A percentile compares a stretch with the other conserved stretches of the same genome.
Conservation (phyloP, 2,329 filamentous ascomycete species). For the Paecilomyces variotii region DNA sequence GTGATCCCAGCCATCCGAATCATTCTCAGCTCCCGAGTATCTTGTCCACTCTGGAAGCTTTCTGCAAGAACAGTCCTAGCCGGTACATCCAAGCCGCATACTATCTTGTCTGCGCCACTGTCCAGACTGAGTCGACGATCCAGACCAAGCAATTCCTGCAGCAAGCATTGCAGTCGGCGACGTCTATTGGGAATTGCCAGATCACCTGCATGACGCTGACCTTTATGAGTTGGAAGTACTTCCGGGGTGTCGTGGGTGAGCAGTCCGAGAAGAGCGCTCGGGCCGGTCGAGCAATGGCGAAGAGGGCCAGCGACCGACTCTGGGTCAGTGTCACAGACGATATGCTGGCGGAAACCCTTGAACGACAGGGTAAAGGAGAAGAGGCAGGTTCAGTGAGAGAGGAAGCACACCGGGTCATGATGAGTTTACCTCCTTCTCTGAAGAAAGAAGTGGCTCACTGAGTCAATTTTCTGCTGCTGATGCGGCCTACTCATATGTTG, state of each 20-base stretch:
- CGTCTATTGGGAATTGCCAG: conserved; percentile 64
- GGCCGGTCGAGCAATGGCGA: conserved; percentile 60
- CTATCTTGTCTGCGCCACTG: conserved; percentile 64
- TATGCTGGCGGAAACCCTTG: conserved; percentile 67
- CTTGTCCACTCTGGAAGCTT: conserved; percentile 57
- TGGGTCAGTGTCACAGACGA: conserved; percentile 77
- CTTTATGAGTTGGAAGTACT: conserved; percentile 77
- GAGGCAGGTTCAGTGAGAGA: conserved; percentile 41
- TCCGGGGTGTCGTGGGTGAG: conserved; percentile 71
- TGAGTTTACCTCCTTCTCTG: conserved; percentile 28
- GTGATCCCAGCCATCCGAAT: conserved; percentile 51
- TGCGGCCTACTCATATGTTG: neutral
- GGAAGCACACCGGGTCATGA: conserved; percentile 37
- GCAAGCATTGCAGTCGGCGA: conserved; percentile 61
- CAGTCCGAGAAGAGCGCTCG: conserved; percentile 70
- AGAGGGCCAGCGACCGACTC: conserved; percentile 60
- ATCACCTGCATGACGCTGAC: conserved; percentile 76
- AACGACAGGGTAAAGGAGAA: conserved; percentile 58
- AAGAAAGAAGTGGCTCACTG: conserved; percentile 15
- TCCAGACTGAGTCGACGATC: conserved; percentile 60
- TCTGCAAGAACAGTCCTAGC: conserved; percentile 63
- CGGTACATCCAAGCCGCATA: conserved; percentile 70
- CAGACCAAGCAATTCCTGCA: conserved; percentile 73
- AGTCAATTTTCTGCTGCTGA: neutral
- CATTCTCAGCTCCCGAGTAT: conserved; percentile 53